A percentile compares a stretch with the other conserved stretches of the same genome.
These are phyloP conservation scores for Quercus aquifolioides DNA, from an alignment of 306 rosid species.

Conservation along the genomic window DNA sequence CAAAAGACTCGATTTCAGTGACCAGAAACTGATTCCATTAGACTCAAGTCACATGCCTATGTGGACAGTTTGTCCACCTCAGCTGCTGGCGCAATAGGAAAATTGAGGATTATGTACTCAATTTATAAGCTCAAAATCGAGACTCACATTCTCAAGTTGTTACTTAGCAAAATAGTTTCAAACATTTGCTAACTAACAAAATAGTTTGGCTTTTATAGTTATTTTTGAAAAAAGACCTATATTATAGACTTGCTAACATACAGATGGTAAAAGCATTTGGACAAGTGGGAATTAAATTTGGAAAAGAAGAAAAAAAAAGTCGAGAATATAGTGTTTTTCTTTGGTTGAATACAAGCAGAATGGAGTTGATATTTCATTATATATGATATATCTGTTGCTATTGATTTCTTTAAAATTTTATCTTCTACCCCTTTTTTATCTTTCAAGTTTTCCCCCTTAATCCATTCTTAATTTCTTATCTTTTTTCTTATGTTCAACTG, in stretches of 20 bases:
- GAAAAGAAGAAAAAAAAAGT: background rate
- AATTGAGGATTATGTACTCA: too few species aligned
- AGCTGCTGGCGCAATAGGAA: too few species aligned
- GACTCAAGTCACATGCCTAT: too few species aligned
- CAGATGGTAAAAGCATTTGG: conserved; percentile 17
- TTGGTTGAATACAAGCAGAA: background rate
- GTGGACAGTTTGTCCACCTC: too few species aligned
- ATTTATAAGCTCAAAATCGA: too few species aligned
- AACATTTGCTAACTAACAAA: too few species aligned
- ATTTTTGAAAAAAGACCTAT: background rate
- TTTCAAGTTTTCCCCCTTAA: background rate
- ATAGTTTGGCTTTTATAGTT: too few species aligned
- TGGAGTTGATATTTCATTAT: background rate
- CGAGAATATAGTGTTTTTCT: background rate
- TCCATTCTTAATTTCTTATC: background rate
- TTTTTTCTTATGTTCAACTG: background rate
- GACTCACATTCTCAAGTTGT: too few species aligned
- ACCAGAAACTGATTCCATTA: too few species aligned
- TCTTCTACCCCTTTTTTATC: background rate
- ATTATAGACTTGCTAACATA: conserved; percentile 27
- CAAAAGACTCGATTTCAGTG: too few species aligned
- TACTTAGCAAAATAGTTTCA: too few species aligned
- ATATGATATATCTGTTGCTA: background rate
- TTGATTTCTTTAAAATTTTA: background rate
- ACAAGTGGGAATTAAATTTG: background rate